Percentiles rank a stretch among this genome's conserved stretches.
Evolutionary conservation across 2,329 filamentous ascomycete genomes (phyloP).

Genomic region (Dichotomopilus funicola): DNA sequence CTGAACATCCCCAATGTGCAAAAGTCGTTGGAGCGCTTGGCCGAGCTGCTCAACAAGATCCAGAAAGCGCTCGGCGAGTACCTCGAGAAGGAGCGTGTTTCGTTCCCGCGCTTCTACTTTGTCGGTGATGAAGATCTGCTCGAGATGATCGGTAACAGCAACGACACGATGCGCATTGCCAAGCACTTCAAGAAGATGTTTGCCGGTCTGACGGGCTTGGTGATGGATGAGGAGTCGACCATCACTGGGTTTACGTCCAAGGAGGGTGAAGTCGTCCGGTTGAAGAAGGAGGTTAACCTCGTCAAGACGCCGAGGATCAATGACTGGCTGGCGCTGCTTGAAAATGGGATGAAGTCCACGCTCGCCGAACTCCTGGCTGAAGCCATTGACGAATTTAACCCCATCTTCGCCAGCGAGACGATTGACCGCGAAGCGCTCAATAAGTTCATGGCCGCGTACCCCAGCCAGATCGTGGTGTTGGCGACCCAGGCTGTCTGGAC

Average conservation of each 20-base stretch:
- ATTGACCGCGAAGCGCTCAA: slow-evolving; percentile 67
- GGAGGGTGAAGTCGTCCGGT: slow-evolving; percentile 78
- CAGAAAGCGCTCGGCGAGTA: slow-evolving; percentile 98
- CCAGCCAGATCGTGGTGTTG: slow-evolving; percentile 91
- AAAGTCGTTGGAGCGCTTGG: slow-evolving; percentile 88
- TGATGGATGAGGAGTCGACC: slow-evolving; percentile 83
- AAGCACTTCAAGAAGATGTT: slow-evolving; percentile 99
- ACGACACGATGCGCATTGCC: slow-evolving; percentile 89
- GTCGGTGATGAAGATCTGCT: slow-evolving; percentile 97
- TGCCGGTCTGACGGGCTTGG: slow-evolving; percentile 82
- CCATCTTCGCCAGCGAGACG: slow-evolving; percentile 64
- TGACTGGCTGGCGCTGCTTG: slow-evolving; percentile 92
- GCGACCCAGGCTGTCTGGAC: slow-evolving; percentile 95
- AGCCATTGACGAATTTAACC: slow-evolving; percentile 73
- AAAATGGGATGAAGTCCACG: slow-evolving; percentile 88
- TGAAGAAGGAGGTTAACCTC: slow-evolving; percentile 88
- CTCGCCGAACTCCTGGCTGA: slow-evolving; percentile 86
- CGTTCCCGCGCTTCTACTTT: slow-evolving; percentile 98
- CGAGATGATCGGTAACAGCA: slow-evolving; percentile 99
- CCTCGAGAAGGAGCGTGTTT: slow-evolving; percentile 92
- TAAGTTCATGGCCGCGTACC: slow-evolving; percentile 75
- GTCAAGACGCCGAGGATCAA: slow-evolving; percentile 95
- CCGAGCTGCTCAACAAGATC: slow-evolving; percentile 97
- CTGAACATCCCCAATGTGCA: slow-evolving; percentile 93
- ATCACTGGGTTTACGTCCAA: slow-evolving; percentile 94